phyloP scores from a whole-genome alignment of 2,329 filamentous ascomycete genomes.

The Biscogniauxia mediterranea region DNA sequence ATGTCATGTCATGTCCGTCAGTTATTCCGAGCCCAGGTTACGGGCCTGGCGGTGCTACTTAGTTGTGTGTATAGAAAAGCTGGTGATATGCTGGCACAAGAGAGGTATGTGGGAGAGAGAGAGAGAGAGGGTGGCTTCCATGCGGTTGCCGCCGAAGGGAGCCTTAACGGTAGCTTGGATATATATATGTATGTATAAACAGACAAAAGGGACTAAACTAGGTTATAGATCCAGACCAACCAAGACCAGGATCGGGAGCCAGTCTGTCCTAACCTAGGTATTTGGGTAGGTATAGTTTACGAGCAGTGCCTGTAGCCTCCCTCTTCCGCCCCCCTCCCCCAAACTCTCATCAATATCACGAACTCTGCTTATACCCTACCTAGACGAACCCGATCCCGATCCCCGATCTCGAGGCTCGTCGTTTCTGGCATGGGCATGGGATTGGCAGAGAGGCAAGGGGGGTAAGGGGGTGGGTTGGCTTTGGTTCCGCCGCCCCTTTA shows the following conservation, averaged over 20 bases:
- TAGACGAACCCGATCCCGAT: background rate
- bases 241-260: background rate
- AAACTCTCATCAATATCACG: background rate
- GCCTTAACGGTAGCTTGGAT: background rate
- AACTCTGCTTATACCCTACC: background rate
- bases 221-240: background rate
- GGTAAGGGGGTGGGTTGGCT: too few species aligned
- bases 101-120: too few species aligned
- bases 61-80: too few species aligned
- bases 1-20: too few species aligned
- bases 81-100: too few species aligned
- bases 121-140: too few species aligned
- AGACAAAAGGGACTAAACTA: too few species aligned
- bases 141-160: background rate
- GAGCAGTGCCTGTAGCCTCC: background rate
- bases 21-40: too few species aligned
- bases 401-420: background rate
- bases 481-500: too few species aligned
- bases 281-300: background rate
- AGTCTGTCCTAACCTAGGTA: background rate
- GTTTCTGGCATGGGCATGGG: background rate
- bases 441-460: background rate
- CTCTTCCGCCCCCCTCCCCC: background rate
- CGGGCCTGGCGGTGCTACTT: too few species aligned
- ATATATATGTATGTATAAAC: background rate